Evolutionary conservation across 2,329 filamentous ascomycete species (phyloP).

Genomic region (Cyclaneusma minus): DNA sequence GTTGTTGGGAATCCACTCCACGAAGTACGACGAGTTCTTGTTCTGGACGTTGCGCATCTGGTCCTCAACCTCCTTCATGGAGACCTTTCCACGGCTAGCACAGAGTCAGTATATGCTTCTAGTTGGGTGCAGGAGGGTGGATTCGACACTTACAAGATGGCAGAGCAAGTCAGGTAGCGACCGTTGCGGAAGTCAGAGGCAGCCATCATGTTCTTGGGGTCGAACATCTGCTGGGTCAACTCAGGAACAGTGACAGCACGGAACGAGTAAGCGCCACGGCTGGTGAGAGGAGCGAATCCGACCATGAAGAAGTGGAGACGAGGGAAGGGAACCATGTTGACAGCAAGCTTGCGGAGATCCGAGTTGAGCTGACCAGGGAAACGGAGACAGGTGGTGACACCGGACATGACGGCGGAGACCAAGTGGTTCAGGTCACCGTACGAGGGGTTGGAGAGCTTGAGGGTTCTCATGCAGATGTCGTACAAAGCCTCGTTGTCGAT

Average conservation of each 20-base stretch:
- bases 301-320: slow-evolving; percentile 99
- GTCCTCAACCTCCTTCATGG: slow-evolving; percentile 99
- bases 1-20: slow-evolving; percentile 99
- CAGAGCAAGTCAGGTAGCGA: slow-evolving; percentile 97
- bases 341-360: slow-evolving; percentile 95
- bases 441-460: slow-evolving; percentile 96
- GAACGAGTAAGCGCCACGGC: slow-evolving; percentile 84
- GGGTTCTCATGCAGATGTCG: slow-evolving; percentile 99
- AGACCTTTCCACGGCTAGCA: slow-evolving; percentile 84
- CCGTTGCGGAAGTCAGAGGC: slow-evolving; percentile 99
- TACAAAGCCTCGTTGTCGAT: slow-evolving; percentile 99
- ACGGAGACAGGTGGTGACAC: slow-evolving; percentile 94
- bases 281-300: slow-evolving; percentile 96
- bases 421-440: slow-evolving; percentile 99
- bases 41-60: slow-evolving; percentile 99
- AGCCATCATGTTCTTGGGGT: slow-evolving; percentile 99
- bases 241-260: slow-evolving; percentile 94
- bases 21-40: slow-evolving; percentile 99
- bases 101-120: slow-evolving; percentile 16
- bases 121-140: slow-evolving; percentile 4
- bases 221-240: slow-evolving; percentile 99
- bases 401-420: slow-evolving; percentile 98
- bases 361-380: slow-evolving; percentile 99
- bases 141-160: slow-evolving; percentile 59
- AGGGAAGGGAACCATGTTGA: slow-evolving; percentile 99